Evolutionary conservation across 73 alveolate genomes (phyloP).

Genomic region (Blepharisma japonicum): DNA sequence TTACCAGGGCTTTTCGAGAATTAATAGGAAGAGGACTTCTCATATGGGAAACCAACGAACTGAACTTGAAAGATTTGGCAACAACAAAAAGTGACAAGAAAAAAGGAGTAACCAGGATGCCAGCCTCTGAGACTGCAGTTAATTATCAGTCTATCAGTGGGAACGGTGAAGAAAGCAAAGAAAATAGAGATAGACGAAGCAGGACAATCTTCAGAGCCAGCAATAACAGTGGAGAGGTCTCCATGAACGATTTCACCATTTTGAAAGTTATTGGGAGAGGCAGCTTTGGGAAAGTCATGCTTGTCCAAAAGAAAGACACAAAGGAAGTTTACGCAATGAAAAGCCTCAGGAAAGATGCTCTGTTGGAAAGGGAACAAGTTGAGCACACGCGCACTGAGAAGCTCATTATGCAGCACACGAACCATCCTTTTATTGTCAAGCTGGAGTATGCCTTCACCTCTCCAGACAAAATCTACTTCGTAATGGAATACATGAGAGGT

Average conservation of each 20-base stretch:
- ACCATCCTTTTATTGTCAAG: slow-evolving; percentile 75
- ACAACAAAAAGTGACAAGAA: no score
- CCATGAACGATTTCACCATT: slow-evolving; percentile 73
- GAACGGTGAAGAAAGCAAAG: no score
- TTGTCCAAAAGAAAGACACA: slow-evolving; percentile 73
- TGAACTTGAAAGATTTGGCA: no score
- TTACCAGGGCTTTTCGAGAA: no score
- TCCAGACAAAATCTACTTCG: slow-evolving; percentile 75
- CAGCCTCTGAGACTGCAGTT: no score
- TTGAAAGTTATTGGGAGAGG: slow-evolving; percentile 88
- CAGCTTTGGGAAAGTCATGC: slow-evolving; percentile 87
- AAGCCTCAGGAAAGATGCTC: slow-evolving; percentile 61
- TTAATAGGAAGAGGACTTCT: no score
- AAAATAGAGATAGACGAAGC: no score
- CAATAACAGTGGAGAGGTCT: slow-evolving; percentile 29
- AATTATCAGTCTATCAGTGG: no score
- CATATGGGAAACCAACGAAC: no score
- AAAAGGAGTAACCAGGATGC: no score
- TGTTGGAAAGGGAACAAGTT: slow-evolving; percentile 62
- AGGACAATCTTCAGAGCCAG: no score
- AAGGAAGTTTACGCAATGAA: slow-evolving; percentile 87
- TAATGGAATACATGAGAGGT: slow-evolving; percentile 83
- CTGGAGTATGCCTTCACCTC: slow-evolving; percentile 77
- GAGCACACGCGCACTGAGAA: slow-evolving; percentile 76
- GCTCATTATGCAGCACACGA: slow-evolving; percentile 58